A percentile compares a stretch with the other conserved stretches of the same genome.
phyloP scores from a whole-genome alignment of 805 yeast species.

The Starmerella scarabaei region DNA sequence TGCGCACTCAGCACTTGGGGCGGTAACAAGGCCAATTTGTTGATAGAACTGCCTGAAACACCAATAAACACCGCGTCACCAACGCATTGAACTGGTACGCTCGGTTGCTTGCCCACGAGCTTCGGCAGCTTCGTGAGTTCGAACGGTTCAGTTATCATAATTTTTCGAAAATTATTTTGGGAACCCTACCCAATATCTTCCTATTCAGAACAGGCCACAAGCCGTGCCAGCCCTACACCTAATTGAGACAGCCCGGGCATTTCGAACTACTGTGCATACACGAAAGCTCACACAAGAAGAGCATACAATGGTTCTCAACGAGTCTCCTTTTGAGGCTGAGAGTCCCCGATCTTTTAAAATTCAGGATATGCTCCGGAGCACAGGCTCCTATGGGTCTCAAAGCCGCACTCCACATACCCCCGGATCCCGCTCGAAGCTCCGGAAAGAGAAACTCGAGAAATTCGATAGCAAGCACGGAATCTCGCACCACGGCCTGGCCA shows the following conservation, averaged over 20 bases:
- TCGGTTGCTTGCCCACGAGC: conserved; percentile 1
- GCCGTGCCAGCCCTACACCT: too few species aligned
- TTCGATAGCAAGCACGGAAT: background rate
- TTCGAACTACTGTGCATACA: too few species aligned
- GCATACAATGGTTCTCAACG: too few species aligned
- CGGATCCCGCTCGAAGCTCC: background rate
- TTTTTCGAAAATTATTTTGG: background rate
- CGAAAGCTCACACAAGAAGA: too few species aligned
- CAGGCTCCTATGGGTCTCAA: background rate
- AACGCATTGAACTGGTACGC: conserved; percentile 6
- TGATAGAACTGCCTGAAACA: conserved; percentile 24
- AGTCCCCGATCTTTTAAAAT: background rate
- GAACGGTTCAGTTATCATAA: conserved; percentile 21
- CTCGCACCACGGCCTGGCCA: background rate
- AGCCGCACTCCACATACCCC: background rate
- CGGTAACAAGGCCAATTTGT: conserved; percentile 23
- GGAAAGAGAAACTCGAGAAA: background rate
- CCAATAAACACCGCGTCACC: conserved; percentile 21
- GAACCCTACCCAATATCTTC: background rate
- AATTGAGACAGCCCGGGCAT: too few species aligned
- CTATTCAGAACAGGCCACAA: too few species aligned
- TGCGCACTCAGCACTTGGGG: conserved; percentile 26
- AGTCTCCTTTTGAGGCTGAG: background rate
- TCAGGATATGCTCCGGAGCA: background rate
- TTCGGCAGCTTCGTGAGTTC: conserved; percentile 20